Percentiles rank a stretch among this genome's conserved stretches.
Evolutionary conservation across 1,139 yeast species (phyloP).

Genomic region (Yamadazyma blattariae): DNA sequence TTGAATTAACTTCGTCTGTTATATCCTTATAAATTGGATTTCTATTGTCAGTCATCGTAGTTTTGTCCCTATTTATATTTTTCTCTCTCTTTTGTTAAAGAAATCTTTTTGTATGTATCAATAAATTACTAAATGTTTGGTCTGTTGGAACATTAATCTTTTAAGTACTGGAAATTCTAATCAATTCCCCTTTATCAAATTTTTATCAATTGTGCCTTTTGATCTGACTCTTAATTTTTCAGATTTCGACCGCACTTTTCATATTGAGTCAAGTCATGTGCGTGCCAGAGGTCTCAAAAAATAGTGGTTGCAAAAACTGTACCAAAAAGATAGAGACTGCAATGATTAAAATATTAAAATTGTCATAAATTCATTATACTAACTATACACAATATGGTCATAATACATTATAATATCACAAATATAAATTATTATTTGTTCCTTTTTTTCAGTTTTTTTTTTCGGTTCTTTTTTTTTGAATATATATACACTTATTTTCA

Average conservation of each 20-base stretch:
- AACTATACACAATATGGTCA: too few species aligned
- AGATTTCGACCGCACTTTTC: neutral
- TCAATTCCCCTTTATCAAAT: too few species aligned
- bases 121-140: slow-evolving; percentile 3
- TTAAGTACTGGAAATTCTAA: too few species aligned
- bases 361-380: neutral
- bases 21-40: slow-evolving; percentile 28
- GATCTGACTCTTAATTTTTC: slow-evolving; percentile 4
- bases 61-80: neutral
- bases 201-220: too few species aligned
- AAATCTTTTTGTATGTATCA: too few species aligned
- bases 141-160: slow-evolving; percentile 2
- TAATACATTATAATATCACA: neutral
- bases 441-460: neutral
- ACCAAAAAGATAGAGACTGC: too few species aligned
- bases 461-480: too few species aligned
- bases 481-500: too few species aligned
- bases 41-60: neutral
- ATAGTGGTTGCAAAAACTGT: neutral
- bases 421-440: too few species aligned
- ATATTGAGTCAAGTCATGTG: slow-evolving; percentile 4
- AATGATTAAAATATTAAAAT: neutral
- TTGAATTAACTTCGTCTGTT: slow-evolving; percentile 42
- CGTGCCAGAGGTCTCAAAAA: neutral
- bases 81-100: too few species aligned